These are phyloP conservation scores for Teratosphaeria pseudoeucalypti DNA, from an alignment of 2,329 filamentous ascomycete species.

Conservation along the genomic window DNA sequence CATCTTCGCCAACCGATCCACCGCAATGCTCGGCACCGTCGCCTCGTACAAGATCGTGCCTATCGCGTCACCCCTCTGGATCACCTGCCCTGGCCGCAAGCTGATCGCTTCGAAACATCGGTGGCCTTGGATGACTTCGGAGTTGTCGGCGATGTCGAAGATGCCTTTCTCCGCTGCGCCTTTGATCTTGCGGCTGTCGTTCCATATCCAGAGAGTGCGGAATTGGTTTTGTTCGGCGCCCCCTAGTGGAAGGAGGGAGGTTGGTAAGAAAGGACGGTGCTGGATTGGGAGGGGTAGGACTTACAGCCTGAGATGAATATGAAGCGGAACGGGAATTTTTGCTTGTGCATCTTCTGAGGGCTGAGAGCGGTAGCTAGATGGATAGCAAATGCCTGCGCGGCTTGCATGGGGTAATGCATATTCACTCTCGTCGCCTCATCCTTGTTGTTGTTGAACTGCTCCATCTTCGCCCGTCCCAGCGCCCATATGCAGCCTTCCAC, in stretches of 20 bases:
- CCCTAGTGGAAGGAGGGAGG: constrained; percentile 12
- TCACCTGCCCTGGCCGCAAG: constrained; percentile 23
- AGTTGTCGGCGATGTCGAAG: constrained; percentile 20
- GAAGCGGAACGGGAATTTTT: constrained; percentile 32
- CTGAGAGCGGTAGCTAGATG: constrained; percentile 16
- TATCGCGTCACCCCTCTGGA: constrained; percentile 22
- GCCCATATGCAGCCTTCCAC: constrained; percentile 40
- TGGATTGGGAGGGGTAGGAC: neutral
- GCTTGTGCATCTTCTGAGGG: constrained; percentile 15
- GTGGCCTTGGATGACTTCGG: constrained; percentile 19
- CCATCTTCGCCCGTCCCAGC: constrained; percentile 20
- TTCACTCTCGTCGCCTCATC: constrained; percentile 24
- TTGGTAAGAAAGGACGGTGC: neutral
- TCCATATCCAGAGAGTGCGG: constrained; percentile 28
- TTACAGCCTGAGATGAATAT: constrained; percentile 30
- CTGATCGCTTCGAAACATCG: constrained; percentile 26
- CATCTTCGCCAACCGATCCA: constrained; percentile 22
- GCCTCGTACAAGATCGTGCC: constrained; percentile 22
- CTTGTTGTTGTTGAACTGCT: constrained; percentile 16
- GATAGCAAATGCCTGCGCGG: constrained; percentile 23
- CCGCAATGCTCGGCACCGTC: constrained; percentile 20
- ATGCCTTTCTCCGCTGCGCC: constrained; percentile 28
- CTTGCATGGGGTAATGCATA: constrained; percentile 22
- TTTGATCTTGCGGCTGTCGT: constrained; percentile 26
- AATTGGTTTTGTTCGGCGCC: constrained; percentile 31